Conservation (phyloP, 2,329 filamentous ascomycete genomes). For the Aspergillus sp. region DNA sequence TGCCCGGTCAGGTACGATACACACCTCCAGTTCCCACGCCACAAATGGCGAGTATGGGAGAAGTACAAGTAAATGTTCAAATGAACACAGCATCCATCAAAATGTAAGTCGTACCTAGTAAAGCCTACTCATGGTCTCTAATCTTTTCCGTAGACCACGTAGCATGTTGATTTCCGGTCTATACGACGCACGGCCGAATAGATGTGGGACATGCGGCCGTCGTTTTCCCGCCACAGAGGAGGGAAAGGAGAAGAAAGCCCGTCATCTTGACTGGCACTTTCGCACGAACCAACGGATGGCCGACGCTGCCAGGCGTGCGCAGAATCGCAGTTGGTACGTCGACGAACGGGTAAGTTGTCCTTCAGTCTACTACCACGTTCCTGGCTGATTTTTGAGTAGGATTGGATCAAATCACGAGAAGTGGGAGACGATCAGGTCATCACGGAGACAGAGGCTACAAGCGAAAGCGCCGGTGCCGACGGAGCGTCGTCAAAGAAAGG, state of each 20-base stretch:
- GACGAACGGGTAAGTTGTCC: conserved; percentile 72
- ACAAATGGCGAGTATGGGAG: conserved; percentile 36
- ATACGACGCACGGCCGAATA: conserved; percentile 81
- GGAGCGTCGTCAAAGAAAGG: conserved; percentile 55
- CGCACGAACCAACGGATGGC: conserved; percentile 86
- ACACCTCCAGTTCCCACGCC: conserved; percentile 41
- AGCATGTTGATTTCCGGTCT: conserved; percentile 74
- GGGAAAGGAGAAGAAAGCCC: conserved; percentile 80
- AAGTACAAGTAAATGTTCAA: conserved; percentile 39
- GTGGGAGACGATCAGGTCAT: conserved; percentile 67
- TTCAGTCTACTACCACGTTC: conserved; percentile 3
- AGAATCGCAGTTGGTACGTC: conserved; percentile 93
- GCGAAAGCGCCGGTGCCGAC: conserved; percentile 47
- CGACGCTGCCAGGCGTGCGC: conserved; percentile 81
- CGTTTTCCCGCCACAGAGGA: conserved; percentile 78
- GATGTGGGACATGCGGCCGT: conserved; percentile 89
- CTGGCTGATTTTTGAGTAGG: conserved; percentile 53
- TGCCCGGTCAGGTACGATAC: conserved; percentile 43
- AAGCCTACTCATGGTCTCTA: conserved; percentile 7
- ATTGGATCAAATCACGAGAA: conserved; percentile 89
- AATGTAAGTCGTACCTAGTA: conserved; percentile 59
- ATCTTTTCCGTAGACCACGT: conserved; percentile 61
- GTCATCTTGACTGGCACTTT: conserved; percentile 98
- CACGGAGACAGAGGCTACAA: conserved; percentile 45
- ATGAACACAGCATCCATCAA: conserved; percentile 73